Conservation (phyloP, 345 rosid species). For the Noccaea bulbosa region DNA sequence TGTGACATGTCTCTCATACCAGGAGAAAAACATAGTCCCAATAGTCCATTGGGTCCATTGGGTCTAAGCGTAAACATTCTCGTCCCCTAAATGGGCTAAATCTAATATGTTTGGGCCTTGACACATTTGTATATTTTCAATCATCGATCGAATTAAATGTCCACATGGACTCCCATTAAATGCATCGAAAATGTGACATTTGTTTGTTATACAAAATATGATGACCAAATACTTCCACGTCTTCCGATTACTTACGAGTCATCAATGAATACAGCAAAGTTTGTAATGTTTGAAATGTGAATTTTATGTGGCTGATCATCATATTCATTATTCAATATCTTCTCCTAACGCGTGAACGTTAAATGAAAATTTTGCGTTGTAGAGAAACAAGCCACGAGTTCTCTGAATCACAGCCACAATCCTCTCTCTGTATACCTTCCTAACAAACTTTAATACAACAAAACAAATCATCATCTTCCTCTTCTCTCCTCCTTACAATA, state of each 20-base stretch:
- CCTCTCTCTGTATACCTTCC: neutral
- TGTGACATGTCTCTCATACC: neutral
- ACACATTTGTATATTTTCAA: too few species aligned
- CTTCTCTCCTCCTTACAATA: neutral
- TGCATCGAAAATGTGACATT: slow-evolving; percentile 13
- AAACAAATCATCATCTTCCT: neutral
- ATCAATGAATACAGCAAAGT: neutral
- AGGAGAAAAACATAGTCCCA: neutral
- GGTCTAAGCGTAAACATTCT: neutral
- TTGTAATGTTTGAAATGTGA: too few species aligned
- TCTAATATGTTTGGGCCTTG: too few species aligned
- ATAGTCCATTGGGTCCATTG: too few species aligned
- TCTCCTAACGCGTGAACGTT: too few species aligned
- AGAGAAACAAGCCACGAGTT: slow-evolving; percentile 32
- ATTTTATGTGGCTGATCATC: too few species aligned
- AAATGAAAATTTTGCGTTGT: neutral
- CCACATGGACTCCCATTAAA: neutral
- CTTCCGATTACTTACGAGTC: neutral
- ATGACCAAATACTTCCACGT: slow-evolving; percentile 23
- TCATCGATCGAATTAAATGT: too few species aligned
- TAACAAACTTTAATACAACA: slow-evolving; percentile 6
- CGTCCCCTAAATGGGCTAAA: neutral
- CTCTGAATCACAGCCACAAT: slow-evolving; percentile 37
- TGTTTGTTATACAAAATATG: slow-evolving; percentile 18
- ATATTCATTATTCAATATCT: too few species aligned